These are phyloP conservation scores for Nakaseomyces delphensis DNA, from an alignment of 1,139 yeast species.

Conservation along the genomic window DNA sequence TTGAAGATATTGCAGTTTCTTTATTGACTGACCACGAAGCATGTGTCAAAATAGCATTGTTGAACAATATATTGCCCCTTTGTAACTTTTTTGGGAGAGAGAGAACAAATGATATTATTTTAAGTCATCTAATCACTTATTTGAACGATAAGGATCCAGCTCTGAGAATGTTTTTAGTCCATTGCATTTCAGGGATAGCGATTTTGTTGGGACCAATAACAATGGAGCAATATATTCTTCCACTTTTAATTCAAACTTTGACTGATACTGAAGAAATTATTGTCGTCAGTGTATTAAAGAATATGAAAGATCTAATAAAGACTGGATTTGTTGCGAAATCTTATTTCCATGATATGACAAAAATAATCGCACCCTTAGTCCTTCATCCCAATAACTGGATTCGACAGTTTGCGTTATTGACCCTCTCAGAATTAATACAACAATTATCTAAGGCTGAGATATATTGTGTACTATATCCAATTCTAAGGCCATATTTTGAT, in stretches of 20 bases:
- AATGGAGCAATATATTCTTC: constrained; percentile 80
- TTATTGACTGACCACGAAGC: constrained; percentile 63
- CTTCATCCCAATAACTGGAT: constrained; percentile 88
- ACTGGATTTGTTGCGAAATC: constrained; percentile 45
- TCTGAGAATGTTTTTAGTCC: constrained; percentile 61
- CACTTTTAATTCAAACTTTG: constrained; percentile 71
- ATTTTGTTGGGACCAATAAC: constrained; percentile 74
- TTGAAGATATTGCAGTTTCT: constrained; percentile 57
- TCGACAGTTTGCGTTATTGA: constrained; percentile 55
- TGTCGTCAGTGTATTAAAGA: constrained; percentile 62
- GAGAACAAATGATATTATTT: constrained; percentile 74
- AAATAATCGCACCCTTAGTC: constrained; percentile 42
- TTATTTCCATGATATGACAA: constrained; percentile 44
- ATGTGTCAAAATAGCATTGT: constrained; percentile 59
- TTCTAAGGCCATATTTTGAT: constrained; percentile 65
- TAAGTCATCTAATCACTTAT: constrained; percentile 87
- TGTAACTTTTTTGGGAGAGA: constrained; percentile 82
- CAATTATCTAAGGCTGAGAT: constrained; percentile 67
- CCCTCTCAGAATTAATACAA: constrained; percentile 54
- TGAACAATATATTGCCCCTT: constrained; percentile 60
- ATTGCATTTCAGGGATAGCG: constrained; percentile 69
- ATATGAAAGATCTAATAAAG: constrained; percentile 50
- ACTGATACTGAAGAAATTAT: constrained; percentile 80
- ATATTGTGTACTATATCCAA: constrained; percentile 75
- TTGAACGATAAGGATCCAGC: constrained; percentile 69